Evolutionary conservation across 179 eudicot genomes (phyloP), one percentile per base, ranked within the genome.

Genomic region (Drosera spatulata): DNA sequence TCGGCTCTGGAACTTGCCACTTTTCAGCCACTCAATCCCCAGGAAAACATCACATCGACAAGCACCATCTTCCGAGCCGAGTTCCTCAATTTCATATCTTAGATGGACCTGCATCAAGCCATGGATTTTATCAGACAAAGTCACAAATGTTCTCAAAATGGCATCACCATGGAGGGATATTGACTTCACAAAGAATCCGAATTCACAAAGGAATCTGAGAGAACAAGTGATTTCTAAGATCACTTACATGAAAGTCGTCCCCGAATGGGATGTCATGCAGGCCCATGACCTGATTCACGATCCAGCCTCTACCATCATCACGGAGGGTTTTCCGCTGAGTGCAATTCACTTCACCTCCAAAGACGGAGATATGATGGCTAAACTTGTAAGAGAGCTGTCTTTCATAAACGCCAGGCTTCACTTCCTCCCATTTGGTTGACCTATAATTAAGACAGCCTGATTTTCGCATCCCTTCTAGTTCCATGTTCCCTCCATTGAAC

Each of bases 331-430:
- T 86, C 57, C 80, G 81, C 66, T 89, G 97, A 6, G 84, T 82
- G 78, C 82, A 73, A 15, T 73, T 80, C 5, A 82, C 95, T 62
- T 89, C 87, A 7, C 88, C 97, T 69, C 95, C 91, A 49, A 86
- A 89, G 52, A 79, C 73, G 47, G 96, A 89, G 46, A 89, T 73
- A 4, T 66, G 75, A 13, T 79, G 77, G 67, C 75, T 89, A 53
- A 82, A 82, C 66, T 66, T 86, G 71, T 82, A 89, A 12, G 70
- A 81, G 45, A 89, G 59, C 41, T 72, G 82, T 54, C 97, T 80
- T 72, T 89, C 91, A 47, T 63, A 75, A 45, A 72, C 58, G 45
- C 75, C 73, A 2, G 88, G 70, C 71, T 80, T 74, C 58, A 80
- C 64, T 3, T 41, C 63, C 62, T 82, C 88, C 97, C 97, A 89